Conservation (phyloP, 2,329 filamentous ascomycete genomes). For the Tolypocladium cylindrosporum region DNA sequence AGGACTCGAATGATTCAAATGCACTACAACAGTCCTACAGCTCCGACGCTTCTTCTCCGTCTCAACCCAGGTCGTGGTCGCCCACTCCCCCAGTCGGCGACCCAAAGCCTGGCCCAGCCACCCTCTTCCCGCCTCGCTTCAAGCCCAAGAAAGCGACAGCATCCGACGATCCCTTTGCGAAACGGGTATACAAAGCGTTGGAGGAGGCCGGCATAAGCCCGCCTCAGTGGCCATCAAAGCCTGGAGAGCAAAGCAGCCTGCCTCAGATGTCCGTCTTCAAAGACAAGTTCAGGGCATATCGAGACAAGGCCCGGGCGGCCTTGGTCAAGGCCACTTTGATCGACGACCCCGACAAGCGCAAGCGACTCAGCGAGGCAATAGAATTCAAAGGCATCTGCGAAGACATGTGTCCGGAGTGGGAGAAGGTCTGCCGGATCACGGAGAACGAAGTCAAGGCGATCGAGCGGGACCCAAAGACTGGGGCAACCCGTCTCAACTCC, state of each 20-base stretch:
- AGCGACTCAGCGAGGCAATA: constrained; percentile 52
- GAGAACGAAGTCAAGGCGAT: constrained; percentile 47
- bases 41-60: constrained; percentile 6
- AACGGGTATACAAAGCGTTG: constrained; percentile 41
- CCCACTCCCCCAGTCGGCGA: not conserved
- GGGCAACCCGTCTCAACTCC: constrained; percentile 35
- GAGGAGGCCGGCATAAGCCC: constrained; percentile 43
- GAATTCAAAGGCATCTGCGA: constrained; percentile 59
- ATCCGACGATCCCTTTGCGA: constrained; percentile 31
- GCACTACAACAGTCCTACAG: constrained; percentile 2
- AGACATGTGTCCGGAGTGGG: constrained; percentile 60
- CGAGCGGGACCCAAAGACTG: constrained; percentile 38
- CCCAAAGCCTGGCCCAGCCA: not conserved
- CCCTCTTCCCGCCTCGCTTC: constrained; percentile 11
- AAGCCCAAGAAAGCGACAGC: constrained; percentile 6
- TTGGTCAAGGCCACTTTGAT: constrained; percentile 51
- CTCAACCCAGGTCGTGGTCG: not conserved
- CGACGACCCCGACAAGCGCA: constrained; percentile 54
- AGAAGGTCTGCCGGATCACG: constrained; percentile 52
- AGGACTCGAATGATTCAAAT: constrained; percentile 1
- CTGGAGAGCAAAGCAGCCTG: constrained; percentile 41
- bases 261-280: constrained; percentile 43
- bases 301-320: constrained; percentile 44
- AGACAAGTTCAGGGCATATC: constrained; percentile 46
- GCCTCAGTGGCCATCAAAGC: constrained; percentile 45